Evolutionary conservation across 31 red algal species (phyloP).

Genomic region (Endocladia muricata): DNA sequence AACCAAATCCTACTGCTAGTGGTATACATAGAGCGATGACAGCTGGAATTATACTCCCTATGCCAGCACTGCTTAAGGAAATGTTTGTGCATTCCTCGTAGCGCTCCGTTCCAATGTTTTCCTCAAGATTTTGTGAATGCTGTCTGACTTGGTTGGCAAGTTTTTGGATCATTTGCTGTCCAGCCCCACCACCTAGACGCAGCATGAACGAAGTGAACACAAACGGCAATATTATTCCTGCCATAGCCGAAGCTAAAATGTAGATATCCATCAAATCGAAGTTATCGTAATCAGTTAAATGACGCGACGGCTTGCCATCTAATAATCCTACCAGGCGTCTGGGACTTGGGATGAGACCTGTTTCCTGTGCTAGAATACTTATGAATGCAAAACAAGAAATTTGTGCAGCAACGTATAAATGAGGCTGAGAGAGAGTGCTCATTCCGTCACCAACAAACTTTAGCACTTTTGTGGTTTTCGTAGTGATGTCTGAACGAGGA

Average conservation of each 20-base stretch:
- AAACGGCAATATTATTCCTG: neutral
- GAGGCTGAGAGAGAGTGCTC: no score
- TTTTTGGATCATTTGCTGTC: neutral
- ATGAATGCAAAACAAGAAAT: neutral
- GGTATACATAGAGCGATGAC: constrained; percentile 50
- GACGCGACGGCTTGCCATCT: neutral
- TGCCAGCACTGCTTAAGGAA: constrained; percentile 14
- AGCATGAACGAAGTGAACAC: neutral
- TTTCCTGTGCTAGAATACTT: neutral
- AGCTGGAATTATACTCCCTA: constrained; percentile 63
- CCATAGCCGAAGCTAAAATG: neutral
- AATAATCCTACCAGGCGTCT: neutral
- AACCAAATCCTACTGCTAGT: constrained; percentile 59
- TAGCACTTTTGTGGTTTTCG: no score
- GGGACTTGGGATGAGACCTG: neutral
- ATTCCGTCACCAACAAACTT: no score
- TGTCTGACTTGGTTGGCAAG: neutral
- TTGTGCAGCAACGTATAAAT: no score
- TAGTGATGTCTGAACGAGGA: no score
- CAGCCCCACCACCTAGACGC: no score
- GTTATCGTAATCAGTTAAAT: neutral
- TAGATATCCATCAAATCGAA: neutral
- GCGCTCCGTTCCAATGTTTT: neutral
- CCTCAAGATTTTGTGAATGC: neutral
- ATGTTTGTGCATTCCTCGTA: neutral